Base-by-base conservation (phyloP, 1,139 yeast species). In the Yamadazyma blattariae region DNA sequence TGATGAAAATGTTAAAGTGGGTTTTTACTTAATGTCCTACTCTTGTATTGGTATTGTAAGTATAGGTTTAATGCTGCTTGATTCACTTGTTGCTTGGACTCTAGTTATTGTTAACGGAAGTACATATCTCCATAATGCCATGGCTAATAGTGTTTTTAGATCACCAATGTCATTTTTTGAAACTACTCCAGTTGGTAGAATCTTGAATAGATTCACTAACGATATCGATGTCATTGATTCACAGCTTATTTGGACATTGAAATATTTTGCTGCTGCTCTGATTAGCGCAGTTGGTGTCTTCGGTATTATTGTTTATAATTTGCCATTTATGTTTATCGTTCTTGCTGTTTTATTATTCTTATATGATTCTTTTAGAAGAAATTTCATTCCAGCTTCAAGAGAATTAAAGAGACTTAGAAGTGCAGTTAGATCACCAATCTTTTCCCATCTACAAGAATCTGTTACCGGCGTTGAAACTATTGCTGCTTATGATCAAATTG, bases 111-210 rank as follows among this genome's bases (percentile, higher is more conserved):
- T 64, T 21, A 52, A 49, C 32, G 68, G 66, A 7, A 56, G 70
- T n/a, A 54, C 39, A 25, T 50, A 50, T 37, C 62, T 65, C 48
- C 73, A 67, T 42, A 64, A 64, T 36, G 55, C 52, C 18, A 61
- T 66, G 69, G 67, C 69, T 4, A 41, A 46, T 27, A 46, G 59
- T n/a, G 61, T 67, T 1, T 53, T 65, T 38, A 54, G 67, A 38
- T 56, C 71, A 2, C 73, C 73, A 26, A 67, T 67, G 73, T 58
- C 67, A 2, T 66, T 65, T 42, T 67, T 66, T 40, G 73, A 67
- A 40, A 66, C 72, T 11, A 66, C 71, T 0, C 73, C 73, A 12
- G 50, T 60, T 20, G 72, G 70, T 1, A 46, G 71, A 42, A 61
- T 66, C 30, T 56, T 64, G 51, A 65, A 65, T 41, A 55, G 72